Evolutionary conservation across 2,329 filamentous ascomycete species (phyloP).

Genomic region (Penicillium fuscoglaucum): DNA sequence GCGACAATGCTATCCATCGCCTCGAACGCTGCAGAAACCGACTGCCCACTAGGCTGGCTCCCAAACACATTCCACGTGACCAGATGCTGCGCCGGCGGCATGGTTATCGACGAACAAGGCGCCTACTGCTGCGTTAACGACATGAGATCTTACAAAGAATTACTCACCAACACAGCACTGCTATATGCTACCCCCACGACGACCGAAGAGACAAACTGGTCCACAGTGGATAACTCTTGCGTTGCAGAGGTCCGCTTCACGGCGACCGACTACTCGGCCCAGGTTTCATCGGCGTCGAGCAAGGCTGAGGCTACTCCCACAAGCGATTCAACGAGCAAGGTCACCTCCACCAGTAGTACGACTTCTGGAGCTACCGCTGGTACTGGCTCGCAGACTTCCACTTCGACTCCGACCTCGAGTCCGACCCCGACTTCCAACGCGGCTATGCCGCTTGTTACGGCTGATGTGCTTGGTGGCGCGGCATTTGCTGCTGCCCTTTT

Average conservation of each 20-base stretch:
- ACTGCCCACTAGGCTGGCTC: slow-evolving; percentile 2
- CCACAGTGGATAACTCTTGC: background rate
- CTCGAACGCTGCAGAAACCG: background rate
- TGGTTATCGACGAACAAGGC: background rate
- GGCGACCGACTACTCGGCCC: slow-evolving; percentile 12
- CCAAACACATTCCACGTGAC: background rate
- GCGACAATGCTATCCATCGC: background rate
- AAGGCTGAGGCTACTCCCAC: background rate
- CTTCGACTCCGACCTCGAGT: background rate
- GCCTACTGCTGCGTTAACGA: slow-evolving; percentile 12
- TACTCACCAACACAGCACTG: background rate
- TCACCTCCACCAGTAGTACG: background rate
- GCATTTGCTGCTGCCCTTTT: slow-evolving; percentile 11
- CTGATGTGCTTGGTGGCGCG: background rate
- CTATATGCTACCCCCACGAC: background rate
- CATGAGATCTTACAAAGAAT: background rate
- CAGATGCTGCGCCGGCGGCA: slow-evolving; percentile 6
- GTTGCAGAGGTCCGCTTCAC: slow-evolving; percentile 7
- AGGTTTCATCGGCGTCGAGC: slow-evolving; percentile 7
- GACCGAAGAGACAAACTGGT: background rate
- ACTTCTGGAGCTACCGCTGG: background rate
- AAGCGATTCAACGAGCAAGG: background rate
- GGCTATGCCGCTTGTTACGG: slow-evolving; percentile 5
- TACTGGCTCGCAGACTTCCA: background rate
- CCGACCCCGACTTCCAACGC: background rate